Evolutionary conservation across 83 land plant species (phyloP), one percentile per base, ranked within the genome.

Genomic region (Thuja plicata): DNA sequence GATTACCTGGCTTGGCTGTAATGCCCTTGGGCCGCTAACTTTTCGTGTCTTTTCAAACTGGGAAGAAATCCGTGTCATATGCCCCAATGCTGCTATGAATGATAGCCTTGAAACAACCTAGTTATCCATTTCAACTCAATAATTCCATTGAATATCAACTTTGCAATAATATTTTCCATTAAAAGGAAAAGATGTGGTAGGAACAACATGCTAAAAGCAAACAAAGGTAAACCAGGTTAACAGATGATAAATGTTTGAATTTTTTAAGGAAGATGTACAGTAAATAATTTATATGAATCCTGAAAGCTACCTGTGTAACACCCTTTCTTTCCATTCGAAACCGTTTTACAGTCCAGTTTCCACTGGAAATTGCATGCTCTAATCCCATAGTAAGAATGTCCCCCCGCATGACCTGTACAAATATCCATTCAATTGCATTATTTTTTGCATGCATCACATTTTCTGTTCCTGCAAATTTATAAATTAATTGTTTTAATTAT

Each of bases 11-110:
- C 99, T 98, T 34, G 99, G 99, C 87, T 98, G 99, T 91, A 98
- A 94, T 15, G 99, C 98, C 89, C 99, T 94, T 35, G 99, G 99
- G 43, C 99, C 99, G 92, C 99, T 98, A 46, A 98, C 99, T 95
- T 98, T 98, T 84, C 99, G 90, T 27, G 99, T 94, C 91, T 98
- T 98, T 87, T 98, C 99, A 95, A 98, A 98, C 88, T 98, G 99
- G 60, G 99, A 98, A 12, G 91, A 85, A 38, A 98, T 93, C 55
- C 94, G 93, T 90, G 99, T 98, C 99, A 97, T 96, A 60, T 95
- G 94, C 1, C 99, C 99, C 91, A 97, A 71, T 17, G 99, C 92
- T 41, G 95, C 97, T 81, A 98, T 98, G 85, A 89, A 98, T 30
- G 99, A 97, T 9, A 98, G 91, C 91, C 99, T 95, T 21, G 96